These are phyloP conservation scores for Cutaneotrichosporon cutaneum DNA, from an alignment of 1,284 basidiomycete genomes.

Conservation along the genomic window DNA sequence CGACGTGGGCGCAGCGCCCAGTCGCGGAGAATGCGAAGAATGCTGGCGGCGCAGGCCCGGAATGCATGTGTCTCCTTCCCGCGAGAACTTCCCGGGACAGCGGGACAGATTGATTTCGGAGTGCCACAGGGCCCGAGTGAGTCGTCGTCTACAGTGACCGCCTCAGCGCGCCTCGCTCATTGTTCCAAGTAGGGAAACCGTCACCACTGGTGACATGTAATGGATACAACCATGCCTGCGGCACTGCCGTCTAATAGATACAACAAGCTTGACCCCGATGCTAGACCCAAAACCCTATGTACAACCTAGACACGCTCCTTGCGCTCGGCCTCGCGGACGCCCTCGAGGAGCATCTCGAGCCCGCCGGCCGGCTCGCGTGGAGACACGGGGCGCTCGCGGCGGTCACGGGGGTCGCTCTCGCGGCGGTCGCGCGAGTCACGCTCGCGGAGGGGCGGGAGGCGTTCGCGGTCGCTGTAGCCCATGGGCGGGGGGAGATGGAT, in stretches of 20 bases:
- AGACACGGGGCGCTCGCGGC: slow-evolving; percentile 12
- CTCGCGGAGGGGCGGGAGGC: neutral
- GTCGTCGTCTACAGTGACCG: neutral
- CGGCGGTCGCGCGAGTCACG: slow-evolving; percentile 7
- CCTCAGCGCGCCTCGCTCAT: neutral
- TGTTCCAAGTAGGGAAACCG: neutral
- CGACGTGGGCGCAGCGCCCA: too few relatives aligned
- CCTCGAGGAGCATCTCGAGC: slow-evolving; percentile 30
- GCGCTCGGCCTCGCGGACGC: slow-evolving; percentile 28
- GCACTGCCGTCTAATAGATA: neutral
- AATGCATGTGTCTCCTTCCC: too few relatives aligned
- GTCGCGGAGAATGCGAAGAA: too few relatives aligned
- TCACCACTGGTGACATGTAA: neutral
- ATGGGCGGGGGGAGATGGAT: slow-evolving; percentile 18
- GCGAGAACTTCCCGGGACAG: too few relatives aligned
- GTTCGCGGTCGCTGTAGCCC: slow-evolving; percentile 12
- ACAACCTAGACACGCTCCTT: slow-evolving; percentile 20
- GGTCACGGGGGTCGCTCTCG: slow-evolving; percentile 5
- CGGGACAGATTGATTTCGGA: too few relatives aligned
- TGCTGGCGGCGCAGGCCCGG: too few relatives aligned
- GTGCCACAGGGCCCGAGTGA: too few relatives aligned
- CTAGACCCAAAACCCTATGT: neutral
- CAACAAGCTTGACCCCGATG: neutral
- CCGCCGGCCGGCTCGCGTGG: slow-evolving; percentile 12
- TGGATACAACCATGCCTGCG: neutral